phyloP scores from a whole-genome alignment of 1,284 basidiomycete species.

The Golubevia pallescens region DNA sequence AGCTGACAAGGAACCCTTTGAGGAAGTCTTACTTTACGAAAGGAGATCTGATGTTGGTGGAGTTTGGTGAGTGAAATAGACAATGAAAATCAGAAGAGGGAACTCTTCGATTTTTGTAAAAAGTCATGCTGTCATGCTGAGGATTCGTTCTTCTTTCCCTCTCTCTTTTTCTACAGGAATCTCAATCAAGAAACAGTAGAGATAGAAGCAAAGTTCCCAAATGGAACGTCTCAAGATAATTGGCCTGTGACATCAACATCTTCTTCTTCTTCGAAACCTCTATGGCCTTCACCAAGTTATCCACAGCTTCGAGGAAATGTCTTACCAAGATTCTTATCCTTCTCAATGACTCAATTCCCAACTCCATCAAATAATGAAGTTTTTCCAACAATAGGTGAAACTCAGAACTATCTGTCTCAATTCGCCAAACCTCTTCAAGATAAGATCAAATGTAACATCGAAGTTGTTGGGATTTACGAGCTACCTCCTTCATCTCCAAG shows the following conservation, averaged over 20 bases:
- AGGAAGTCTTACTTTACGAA: conserved; percentile 29
- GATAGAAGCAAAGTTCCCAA: too few relatives aligned
- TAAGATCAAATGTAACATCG: conserved; percentile 22
- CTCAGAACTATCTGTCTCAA: conserved; percentile 26
- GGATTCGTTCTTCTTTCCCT: too few relatives aligned
- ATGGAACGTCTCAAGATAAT: too few relatives aligned
- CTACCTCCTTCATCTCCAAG: conserved; percentile 13
- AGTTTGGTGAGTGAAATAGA: conserved; percentile 42
- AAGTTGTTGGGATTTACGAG: conserved; percentile 38
- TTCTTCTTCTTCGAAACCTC: conserved; percentile 12
- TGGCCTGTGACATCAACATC: too few relatives aligned
- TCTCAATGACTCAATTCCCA: conserved; percentile 21
- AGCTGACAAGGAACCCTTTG: conserved; percentile 15
- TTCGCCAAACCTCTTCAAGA: conserved; percentile 23
- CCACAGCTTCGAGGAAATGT: conserved; percentile 47
- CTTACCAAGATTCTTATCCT: conserved; percentile 44
- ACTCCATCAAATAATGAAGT: conserved; percentile 27
- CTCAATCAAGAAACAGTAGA: too few relatives aligned
- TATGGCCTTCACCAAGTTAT: conserved; percentile 48
- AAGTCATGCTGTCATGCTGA: too few relatives aligned
- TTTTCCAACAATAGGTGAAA: conserved; percentile 41
- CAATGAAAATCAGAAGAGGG: too few relatives aligned
- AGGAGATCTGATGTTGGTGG: conserved; percentile 42
- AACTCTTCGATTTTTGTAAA: too few relatives aligned
- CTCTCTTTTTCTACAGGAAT: too few relatives aligned